Base-by-base conservation (phyloP, 2,329 filamentous ascomycete species). In the Cladosporium sphaerospermum region DNA sequence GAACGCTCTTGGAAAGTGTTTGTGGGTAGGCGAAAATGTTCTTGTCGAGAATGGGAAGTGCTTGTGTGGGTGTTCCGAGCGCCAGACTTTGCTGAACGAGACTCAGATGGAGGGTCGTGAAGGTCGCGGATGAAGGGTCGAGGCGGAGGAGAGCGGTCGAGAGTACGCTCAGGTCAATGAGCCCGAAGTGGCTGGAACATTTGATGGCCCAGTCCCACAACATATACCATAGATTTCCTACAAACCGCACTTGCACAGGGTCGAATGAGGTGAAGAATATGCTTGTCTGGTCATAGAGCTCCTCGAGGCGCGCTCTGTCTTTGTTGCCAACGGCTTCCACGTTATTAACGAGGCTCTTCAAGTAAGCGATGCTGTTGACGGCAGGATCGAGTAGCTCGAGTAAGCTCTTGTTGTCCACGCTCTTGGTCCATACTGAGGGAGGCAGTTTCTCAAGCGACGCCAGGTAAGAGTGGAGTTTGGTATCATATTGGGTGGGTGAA, bases 1-100 rank as follows among this genome's bases (percentile, higher is more conserved):
- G 69, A 18, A 70, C 64, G 32, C 62, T 63, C 54, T 65, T 66
- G 14, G 57, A 41, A 3, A 56, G 49, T 14, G 59, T 57, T 4
- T 66, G 73, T 0, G 86, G 84, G 55, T 83, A 84, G 60, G 83
- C 85, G 55, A 86, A 77, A 54, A 88, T 82, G 50, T 80, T 75
- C 55, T 80, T 82, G 60, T 86, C 78, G 28, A 90, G 72, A 9
- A 89, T 74, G 3, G 77, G 77, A 4, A 86, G 71, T 2, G 79
- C 82, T 19, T 77, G 75, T 11, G 75, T 73, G 54, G 81, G 78
- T 37, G 70, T 70, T 59, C 79, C 70, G 32, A 77, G 75, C 49
- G 78, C 73, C 45, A 79, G 62, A 42, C 85, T 85, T 9, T 84
- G 66, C 40, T 75, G 79, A 31, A 78, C 74, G 32, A 88, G 73